Percentiles rank a stretch among this genome's conserved stretches.
These are phyloP conservation scores for Penium margaritaceum DNA, from an alignment of 139 green algal species.

Conservation along the genomic window DNA sequence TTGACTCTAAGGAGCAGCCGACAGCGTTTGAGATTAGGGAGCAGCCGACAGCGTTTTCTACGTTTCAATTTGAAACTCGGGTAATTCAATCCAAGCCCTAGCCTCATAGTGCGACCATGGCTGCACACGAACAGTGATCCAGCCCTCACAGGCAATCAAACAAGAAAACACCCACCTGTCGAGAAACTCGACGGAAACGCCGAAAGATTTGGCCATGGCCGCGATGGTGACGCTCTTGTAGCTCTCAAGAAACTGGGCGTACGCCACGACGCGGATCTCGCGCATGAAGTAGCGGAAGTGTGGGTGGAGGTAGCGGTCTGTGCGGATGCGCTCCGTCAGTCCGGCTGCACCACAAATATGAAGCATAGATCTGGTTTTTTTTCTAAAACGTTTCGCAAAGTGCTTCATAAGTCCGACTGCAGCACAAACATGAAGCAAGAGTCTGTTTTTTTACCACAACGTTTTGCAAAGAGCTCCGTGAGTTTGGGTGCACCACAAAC, in stretches of 20 bases:
- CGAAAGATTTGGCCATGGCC: conserved; percentile 81
- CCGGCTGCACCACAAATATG: conserved; percentile 5
- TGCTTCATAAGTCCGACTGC: not conserved
- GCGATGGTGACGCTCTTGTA: conserved; percentile 93
- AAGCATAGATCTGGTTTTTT: conserved; percentile 50
- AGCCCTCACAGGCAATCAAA: not conserved
- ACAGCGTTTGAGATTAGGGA: too few species aligned
- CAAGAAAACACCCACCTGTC: conserved; percentile 25
- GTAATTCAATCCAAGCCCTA: not conserved
- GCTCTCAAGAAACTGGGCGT: conserved; percentile 87
- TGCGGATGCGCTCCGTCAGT: conserved; percentile 41
- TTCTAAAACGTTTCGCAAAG: conserved; percentile 78
- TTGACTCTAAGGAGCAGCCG: too few species aligned
- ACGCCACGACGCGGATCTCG: conserved; percentile 78
- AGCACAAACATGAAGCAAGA: not conserved
- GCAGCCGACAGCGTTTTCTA: not conserved
- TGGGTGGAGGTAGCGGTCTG: conserved; percentile 61
- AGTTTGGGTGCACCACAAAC: conserved; percentile 14
- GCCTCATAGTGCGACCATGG: not conserved
- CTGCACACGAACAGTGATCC: not conserved
- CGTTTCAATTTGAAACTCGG: not conserved
- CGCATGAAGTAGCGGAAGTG: conserved; percentile 89
- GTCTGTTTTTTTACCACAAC: conserved; percentile 74
- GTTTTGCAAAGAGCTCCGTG: conserved; percentile 60
- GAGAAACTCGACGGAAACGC: conserved; percentile 60